Base-by-base conservation (phyloP, 2,329 filamentous ascomycete genomes). In the Pseudopithomyces maydicus region DNA sequence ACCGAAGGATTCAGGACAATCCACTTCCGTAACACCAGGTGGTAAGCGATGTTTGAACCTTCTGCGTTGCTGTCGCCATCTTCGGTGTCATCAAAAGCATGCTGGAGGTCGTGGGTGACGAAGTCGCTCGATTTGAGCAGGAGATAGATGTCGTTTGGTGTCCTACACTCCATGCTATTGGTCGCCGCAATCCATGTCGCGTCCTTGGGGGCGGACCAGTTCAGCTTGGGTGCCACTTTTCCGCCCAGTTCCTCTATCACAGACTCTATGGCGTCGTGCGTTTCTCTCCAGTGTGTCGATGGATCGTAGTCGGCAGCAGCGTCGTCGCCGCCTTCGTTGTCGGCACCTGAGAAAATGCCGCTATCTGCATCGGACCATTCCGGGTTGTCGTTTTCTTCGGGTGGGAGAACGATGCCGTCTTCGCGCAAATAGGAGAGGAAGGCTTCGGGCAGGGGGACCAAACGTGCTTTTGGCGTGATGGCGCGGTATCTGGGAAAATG, bases 191-290 rank as follows among this genome's bases (percentile, higher is more conserved):
- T 97, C 90, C 92, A 97, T 20, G 90, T 91, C 8, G 95, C 95
- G 73, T 99, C 95, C 75, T 97, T 97, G 3, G 95, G 95, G 3
- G 92, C 89, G 6, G 93, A 97, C 95, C 95, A 99, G 79, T 98
- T 98, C 45, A 99, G 81, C 77, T 99, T 99, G 0, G 95, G 95
- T 1, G 90, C 88, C 8, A 97, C 93, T 58, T 88, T 87, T 57
- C 94, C 94, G 15, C 91, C 93, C 1, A 98, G 84, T 66, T 93
- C 90, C 12, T 82, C 77, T 60, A 99, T 97, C 41, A 85, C 90
- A 22, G 85, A 81, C 73, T 88, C 89, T 74, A 99, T 92, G 55
- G 84, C 78, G 43, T 87, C 81, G 75, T 99, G 95, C 2, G 93
- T 84, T 35, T 91, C 89, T 8, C 87, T 74, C 86, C 86, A 88